Base-by-base conservation (phyloP, 1,284 basidiomycete species). In the Malassezia brasiliensis region DNA sequence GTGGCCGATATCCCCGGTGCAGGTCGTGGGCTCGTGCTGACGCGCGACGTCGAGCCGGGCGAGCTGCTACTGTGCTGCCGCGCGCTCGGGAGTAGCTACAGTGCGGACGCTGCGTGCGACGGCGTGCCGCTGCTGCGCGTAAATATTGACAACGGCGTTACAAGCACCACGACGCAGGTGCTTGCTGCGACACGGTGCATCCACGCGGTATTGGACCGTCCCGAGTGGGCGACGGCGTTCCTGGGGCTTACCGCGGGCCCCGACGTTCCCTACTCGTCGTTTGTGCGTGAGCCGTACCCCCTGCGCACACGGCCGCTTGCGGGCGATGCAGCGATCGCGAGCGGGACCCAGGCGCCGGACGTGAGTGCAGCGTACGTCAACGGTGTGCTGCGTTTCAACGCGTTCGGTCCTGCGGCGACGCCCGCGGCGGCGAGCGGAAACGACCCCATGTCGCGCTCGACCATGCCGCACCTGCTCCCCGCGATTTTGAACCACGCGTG, bases 401-500 rank as follows among this genome's bases (percentile, higher is more conserved):
- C 72, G 9, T 74, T 74, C 45, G 72, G 72, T 0, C 72, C 72
- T 2, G 67, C 62, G 8, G 59, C 64, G 32, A 62, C 57, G 34
- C 68, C 67, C 0, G 65, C 60, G 3, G 62, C 62, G 11, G 53
- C 58, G 10, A 49, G 45, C 15, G 50, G 41, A 14, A 20, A 51
- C n/a, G 58, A 52, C 20, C 50, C 53, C 30, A 61, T 69, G 25
- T 58, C 64, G 3, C 60, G 65, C 5, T 66, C 65, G 1, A 72
- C 72, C 19, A 71, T 72, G 68, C 69, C 72, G 32, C 72, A 73
- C 30, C 72, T 70, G 1, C 62, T 73, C 5, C 70, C 72, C 0
- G 72, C 72, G 7, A 71, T 74, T 31, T 60, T 74, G 40, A 74
- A 74, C 61, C 72, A 74, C 47, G 62, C 67, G 0, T 74, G 72